Evolutionary conservation across 441 rosid genomes (phyloP).

Genomic region (Brassica balearica): DNA sequence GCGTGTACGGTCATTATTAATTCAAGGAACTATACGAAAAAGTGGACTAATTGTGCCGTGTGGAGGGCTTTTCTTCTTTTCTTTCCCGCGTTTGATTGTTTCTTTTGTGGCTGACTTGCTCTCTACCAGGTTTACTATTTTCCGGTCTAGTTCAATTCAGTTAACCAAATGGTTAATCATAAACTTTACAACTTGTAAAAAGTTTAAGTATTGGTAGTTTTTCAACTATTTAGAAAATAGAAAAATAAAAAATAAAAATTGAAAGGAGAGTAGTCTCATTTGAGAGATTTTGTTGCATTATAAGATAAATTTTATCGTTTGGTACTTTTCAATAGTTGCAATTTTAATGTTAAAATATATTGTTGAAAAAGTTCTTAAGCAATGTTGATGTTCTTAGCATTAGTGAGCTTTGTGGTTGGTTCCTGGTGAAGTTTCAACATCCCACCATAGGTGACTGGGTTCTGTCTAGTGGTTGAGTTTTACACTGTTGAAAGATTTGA

Average conservation of each 20-base stretch:
- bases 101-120: conserved; percentile 1
- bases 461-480: too few species aligned
- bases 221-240: neutral
- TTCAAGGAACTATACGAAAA: conserved; percentile 26
- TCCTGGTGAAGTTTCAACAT: too few species aligned
- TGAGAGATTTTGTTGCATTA: too few species aligned
- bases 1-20: neutral
- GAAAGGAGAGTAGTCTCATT: too few species aligned
- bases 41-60: conserved; percentile 22
- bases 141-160: conserved; percentile 6
- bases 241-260: too few species aligned
- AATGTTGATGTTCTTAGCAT: too few species aligned
- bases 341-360: too few species aligned
- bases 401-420: too few species aligned
- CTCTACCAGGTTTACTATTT: conserved; percentile 17
- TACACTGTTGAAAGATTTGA: too few species aligned
- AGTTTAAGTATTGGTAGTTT: neutral
- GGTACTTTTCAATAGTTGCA: neutral
- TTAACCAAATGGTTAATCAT: neutral
- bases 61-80: neutral
- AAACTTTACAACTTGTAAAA: neutral
- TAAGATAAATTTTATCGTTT: neutral
- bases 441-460: too few species aligned
- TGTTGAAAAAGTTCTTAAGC: too few species aligned
- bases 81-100: conserved; percentile 38